These are phyloP conservation scores for Psidium guajava DNA, from an alignment of 345 rosid genomes.

Conservation along the genomic window DNA sequence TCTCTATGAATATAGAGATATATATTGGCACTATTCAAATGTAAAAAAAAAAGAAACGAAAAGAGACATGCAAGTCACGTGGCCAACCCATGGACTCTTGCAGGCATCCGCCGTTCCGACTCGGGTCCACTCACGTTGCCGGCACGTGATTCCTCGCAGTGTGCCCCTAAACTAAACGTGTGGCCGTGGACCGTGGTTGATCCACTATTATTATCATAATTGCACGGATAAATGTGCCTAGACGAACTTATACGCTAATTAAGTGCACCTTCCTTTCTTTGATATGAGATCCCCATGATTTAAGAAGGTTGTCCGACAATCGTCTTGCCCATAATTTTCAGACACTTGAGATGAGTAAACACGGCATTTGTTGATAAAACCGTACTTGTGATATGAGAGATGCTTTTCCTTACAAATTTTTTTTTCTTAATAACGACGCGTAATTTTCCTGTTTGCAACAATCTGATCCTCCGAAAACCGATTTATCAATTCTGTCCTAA, in stretches of 20 bases:
- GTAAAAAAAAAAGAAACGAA: too few relatives aligned
- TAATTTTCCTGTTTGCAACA: too few relatives aligned
- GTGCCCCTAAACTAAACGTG: too few relatives aligned
- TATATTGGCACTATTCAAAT: background rate
- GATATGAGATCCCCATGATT: background rate
- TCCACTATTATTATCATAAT: background rate
- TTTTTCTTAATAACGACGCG: too few relatives aligned
- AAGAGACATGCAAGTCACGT: background rate
- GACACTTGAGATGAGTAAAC: background rate
- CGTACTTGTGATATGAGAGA: too few relatives aligned
- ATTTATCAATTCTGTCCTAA: too few relatives aligned
- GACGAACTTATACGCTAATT: background rate
- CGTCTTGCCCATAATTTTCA: background rate
- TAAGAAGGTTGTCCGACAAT: rapidly evolving
- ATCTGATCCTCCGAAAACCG: too few relatives aligned
- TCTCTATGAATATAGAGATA: too few relatives aligned
- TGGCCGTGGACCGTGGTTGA: too few relatives aligned
- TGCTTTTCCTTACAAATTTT: too few relatives aligned
- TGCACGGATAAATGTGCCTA: background rate
- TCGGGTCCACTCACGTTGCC: background rate
- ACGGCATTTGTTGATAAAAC: background rate
- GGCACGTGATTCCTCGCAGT: background rate
- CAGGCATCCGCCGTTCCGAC: background rate
- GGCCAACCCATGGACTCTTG: background rate
- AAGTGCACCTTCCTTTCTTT: background rate